Evolutionary conservation across 768 basidiomycete species (phyloP).

Genomic region (Artomyces pyxidatus): DNA sequence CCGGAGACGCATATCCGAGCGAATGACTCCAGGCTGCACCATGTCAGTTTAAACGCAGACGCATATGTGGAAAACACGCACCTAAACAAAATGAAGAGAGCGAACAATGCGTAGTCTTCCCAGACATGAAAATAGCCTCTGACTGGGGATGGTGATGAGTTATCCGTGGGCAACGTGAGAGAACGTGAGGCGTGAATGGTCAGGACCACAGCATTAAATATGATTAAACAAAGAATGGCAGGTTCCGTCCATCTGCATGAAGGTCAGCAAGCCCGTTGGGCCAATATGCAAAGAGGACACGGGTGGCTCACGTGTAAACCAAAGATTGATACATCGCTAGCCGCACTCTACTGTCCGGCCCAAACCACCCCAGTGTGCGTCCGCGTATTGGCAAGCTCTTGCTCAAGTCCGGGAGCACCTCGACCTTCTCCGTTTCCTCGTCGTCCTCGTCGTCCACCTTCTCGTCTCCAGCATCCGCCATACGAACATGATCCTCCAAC

Average conservation of each 20-base stretch:
- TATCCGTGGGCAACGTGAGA: constrained; percentile 31
- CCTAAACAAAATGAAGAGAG: constrained; percentile 82
- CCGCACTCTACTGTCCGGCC: constrained; percentile 58
- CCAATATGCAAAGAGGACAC: too few relatives aligned
- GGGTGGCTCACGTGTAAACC: constrained; percentile 53
- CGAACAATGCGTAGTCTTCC: constrained; percentile 87
- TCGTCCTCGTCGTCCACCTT: constrained; percentile 20
- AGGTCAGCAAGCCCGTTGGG: background rate
- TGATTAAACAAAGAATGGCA: constrained; percentile 70
- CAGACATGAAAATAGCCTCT: constrained; percentile 79
- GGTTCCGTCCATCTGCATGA: constrained; percentile 76
- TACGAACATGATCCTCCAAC: constrained; percentile 49
- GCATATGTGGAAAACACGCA: constrained; percentile 29
- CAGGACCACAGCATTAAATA: constrained; percentile 74
- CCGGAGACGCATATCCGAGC: constrained; percentile 89
- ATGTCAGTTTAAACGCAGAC: constrained; percentile 4
- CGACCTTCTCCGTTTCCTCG: constrained; percentile 21
- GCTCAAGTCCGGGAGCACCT: constrained; percentile 31
- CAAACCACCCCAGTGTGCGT: constrained; percentile 69
- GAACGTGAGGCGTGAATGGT: constrained; percentile 70
- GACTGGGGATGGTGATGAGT: constrained; percentile 33
- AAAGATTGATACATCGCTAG: constrained; percentile 59
- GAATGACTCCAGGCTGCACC: constrained; percentile 67
- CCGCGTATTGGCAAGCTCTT: constrained; percentile 57
- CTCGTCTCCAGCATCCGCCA: constrained; percentile 39